Conservation (phyloP, 225 moss, liverwort and hornwort genomes). For the Bryum argenteum region DNA sequence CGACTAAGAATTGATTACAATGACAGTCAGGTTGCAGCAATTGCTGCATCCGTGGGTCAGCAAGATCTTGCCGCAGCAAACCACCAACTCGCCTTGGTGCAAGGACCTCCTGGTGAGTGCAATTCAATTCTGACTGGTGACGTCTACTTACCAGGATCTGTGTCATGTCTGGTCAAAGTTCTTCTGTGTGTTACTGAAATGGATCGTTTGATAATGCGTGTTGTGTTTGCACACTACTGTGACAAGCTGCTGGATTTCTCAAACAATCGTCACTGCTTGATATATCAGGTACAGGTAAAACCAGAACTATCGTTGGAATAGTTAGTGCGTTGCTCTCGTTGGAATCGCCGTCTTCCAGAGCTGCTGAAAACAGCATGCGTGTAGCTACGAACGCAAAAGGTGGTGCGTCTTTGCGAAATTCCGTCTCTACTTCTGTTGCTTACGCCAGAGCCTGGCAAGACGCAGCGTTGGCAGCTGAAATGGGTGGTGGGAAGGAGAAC, state of each 20-base stretch:
- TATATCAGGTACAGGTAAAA: constrained; percentile 86
- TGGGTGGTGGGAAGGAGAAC: constrained; percentile 50
- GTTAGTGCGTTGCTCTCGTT: constrained; percentile 81
- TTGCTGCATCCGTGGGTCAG: constrained; percentile 67
- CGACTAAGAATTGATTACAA: constrained; percentile 75
- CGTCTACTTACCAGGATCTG: too few relatives aligned
- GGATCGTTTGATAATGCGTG: not conserved
- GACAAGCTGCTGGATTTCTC: constrained; percentile 4
- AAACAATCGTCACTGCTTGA: constrained; percentile 7
- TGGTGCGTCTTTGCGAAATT: constrained; percentile 32
- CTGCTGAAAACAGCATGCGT: constrained; percentile 42
- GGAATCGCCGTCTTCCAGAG: constrained; percentile 36
- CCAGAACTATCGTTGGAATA: constrained; percentile 87
- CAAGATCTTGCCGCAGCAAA: constrained; percentile 57
- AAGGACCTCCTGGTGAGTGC: constrained; percentile 86
- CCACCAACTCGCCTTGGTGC: constrained; percentile 89
- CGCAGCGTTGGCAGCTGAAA: constrained; percentile 79
- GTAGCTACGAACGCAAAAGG: constrained; percentile 23
- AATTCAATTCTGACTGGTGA: constrained; percentile 8
- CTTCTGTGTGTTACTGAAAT: too few relatives aligned
- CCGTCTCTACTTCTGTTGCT: constrained; percentile 63
- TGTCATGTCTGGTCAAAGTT: too few relatives aligned
- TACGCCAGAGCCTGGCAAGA: constrained; percentile 89
- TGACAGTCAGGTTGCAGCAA: constrained; percentile 84
- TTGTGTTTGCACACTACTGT: not conserved